Base-by-base conservation (phyloP, 148 eudicot genomes). In the Cornus kousa region DNA sequence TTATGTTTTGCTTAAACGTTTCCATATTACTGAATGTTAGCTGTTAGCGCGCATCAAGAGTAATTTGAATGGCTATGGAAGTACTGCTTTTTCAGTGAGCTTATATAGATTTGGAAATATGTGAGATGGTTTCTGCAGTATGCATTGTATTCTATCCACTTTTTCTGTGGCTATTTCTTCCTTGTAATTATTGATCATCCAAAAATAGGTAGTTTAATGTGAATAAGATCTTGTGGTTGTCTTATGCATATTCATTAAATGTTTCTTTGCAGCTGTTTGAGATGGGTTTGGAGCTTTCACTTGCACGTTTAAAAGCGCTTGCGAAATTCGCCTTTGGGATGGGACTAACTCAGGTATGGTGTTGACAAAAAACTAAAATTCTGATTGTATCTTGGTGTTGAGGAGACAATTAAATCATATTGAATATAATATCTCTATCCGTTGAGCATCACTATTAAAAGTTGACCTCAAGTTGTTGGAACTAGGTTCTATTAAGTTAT, bases 211-310 rank as follows among this genome's bases (percentile, higher is more conserved):
- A 35, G 5, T 35, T 43, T 8, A 35, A 65, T n/a, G 0, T 76
- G 22, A 17, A 0, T 35, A 35, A 35, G 37, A 79, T 17, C 65
- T 40, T 59, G 24, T 11, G 57, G n/a, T 79, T 72, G 75, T 39
- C 70, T 39, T 46, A 50, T 72, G 24, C 24, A 1, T 10, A 35
- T 14, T 39, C 60, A 35, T 31, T 50, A 37, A 64, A 62, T 74
- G 23, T 74, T 67, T 77, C 24, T 74, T 80, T 85, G 81, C 93
- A 95, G 98, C 93, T 95, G 33, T 95, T 95, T 86, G 98, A 95
- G 93, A 95, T 95, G 98, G 98, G 98, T 79, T 87, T 95, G 68
- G 98, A 95, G 88, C 97, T 95, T 83, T 95, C 98, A 74, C 88
- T 95, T 81, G 93, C 97, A 69, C 96, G 98, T 74, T 78, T 95